A percentile compares a stretch with the other conserved stretches of the same genome.
Conservation (phyloP, 2,329 filamentous ascomycete species). For the Colletotrichum lentis region DNA sequence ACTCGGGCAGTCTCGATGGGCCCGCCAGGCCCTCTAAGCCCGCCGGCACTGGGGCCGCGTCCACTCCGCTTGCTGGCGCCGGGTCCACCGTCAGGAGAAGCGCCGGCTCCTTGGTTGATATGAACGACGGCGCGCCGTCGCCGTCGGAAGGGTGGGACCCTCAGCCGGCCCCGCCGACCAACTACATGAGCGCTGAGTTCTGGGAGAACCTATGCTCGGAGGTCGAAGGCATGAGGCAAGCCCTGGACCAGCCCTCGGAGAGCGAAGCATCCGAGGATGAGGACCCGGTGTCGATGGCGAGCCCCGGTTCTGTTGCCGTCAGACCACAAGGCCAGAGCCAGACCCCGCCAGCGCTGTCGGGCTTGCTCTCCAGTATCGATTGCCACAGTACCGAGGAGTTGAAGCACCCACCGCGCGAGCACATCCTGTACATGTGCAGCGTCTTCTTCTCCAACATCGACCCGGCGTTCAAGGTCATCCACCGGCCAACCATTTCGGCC, state of each 20-base stretch:
- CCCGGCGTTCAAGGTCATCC: constrained; percentile 55
- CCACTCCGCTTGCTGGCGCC: constrained; percentile 10
- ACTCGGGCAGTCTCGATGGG: constrained; percentile 42
- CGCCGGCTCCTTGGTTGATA: constrained; percentile 38
- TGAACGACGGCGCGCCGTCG: constrained; percentile 19
- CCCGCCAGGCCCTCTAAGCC: background rate
- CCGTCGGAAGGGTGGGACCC: constrained; percentile 29
- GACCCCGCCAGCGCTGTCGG: constrained; percentile 42
- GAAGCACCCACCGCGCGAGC: constrained; percentile 49
- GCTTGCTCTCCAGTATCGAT: constrained; percentile 38
- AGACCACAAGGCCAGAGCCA: constrained; percentile 32
- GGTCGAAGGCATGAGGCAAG: constrained; percentile 55
- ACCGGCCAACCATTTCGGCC: constrained; percentile 51
- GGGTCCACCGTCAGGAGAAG: constrained; percentile 7
- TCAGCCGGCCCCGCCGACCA: constrained; percentile 42
- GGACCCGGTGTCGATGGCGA: constrained; percentile 42
- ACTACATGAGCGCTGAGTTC: constrained; percentile 55
- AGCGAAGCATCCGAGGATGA: constrained; percentile 48
- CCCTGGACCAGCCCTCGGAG: constrained; percentile 54
- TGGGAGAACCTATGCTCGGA: constrained; percentile 55
- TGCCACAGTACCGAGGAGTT: constrained; percentile 8
- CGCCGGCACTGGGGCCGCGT: background rate
- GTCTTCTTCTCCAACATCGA: constrained; percentile 54
- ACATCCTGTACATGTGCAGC: constrained; percentile 49
- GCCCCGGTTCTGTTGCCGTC: constrained; percentile 42